Conservation (phyloP, 2,329 filamentous ascomycete genomes). For the Escovopsis weberi region DNA sequence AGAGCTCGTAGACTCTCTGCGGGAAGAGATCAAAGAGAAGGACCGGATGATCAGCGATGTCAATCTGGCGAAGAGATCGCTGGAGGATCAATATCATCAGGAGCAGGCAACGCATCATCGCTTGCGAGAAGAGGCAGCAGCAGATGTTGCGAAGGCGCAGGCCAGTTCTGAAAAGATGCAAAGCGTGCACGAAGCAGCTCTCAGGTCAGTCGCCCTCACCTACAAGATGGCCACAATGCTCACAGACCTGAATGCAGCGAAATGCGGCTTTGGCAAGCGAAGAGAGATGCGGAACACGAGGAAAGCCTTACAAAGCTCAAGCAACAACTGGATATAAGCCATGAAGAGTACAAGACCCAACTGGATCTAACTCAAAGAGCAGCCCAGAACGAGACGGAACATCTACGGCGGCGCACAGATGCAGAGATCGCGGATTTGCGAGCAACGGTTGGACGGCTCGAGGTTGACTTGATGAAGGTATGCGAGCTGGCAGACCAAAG, state of each 20-base stretch:
- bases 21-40: conserved; percentile 62
- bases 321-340: conserved; percentile 9
- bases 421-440: conserved; percentile 50
- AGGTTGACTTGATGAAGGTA: conserved; percentile 48
- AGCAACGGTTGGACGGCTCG: conserved; percentile 43
- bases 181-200: conserved; percentile 27
- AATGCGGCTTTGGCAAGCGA: conserved; percentile 18
- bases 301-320: conserved; percentile 8
- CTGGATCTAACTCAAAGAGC: conserved; percentile 32
- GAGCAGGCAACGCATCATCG: conserved; percentile 59
- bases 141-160: conserved; percentile 15
- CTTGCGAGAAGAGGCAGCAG: conserved; percentile 39
- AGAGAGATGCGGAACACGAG: conserved; percentile 11
- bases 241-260: conserved; percentile 12
- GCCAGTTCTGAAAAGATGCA: conserved; percentile 13
- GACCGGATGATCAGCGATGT: conserved; percentile 35
- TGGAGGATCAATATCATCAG: conserved; percentile 47
- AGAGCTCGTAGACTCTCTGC: conserved; percentile 76
- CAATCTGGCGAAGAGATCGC: conserved; percentile 29
- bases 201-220: conserved; percentile 27
- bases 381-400: conserved; percentile 34
- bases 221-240: background rate
- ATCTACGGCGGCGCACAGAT: conserved; percentile 34
- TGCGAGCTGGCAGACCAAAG: background rate
- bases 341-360: conserved; percentile 18